Evolutionary conservation across 257 asterid species (phyloP), one percentile per base, ranked within the genome.

Genomic region (Nyctanthes arbortristis): DNA sequence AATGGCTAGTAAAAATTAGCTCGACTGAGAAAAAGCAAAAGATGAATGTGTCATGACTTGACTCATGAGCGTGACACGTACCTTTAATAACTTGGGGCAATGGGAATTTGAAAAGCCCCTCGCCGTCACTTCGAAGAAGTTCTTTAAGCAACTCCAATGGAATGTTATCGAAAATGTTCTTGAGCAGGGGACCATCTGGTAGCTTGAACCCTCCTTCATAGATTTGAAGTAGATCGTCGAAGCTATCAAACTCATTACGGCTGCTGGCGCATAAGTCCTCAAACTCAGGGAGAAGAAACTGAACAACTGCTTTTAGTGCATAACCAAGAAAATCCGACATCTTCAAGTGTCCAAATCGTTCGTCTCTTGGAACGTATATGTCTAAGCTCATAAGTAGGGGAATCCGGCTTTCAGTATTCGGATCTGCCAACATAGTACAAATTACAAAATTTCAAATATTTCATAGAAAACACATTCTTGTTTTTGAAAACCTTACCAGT

Each of bases 291-390:
- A 81, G 75, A 25, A 87, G 78, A 68, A 87, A 75, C 73, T 92
- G 96, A 63, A 81, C 78, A 30, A 89, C 68, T 4, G 92, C 76
- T 77, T 89, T 92, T 13, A 89, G 78, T 16, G 87, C 93, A 70
- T 89, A 84, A 3, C 87, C 93, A 24, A 84, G 84, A 62, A 84
- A 81, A 71, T 92, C 96, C 24, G 96, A 75, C 89, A 89, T 77
- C 84, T 92, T 89, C 77, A 89, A 18, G 60, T 86, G 84, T 35
- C 95, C 90, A 65, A 87, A 89, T 57, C 83, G 77, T 82, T 92
- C 97, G 35, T 92, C 97, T 69, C 96, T 81, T 2, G 97, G 97
- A 20, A 84, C 88, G 55, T 92, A 92, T 61, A 87, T 82, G 61
- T 76, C 75, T 80, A 92, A 77, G 76, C 88, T 84, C 71, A 69